Evolutionary conservation across 2,329 filamentous ascomycete genomes (phyloP).

Genomic region (Paradendryphiella salina): DNA sequence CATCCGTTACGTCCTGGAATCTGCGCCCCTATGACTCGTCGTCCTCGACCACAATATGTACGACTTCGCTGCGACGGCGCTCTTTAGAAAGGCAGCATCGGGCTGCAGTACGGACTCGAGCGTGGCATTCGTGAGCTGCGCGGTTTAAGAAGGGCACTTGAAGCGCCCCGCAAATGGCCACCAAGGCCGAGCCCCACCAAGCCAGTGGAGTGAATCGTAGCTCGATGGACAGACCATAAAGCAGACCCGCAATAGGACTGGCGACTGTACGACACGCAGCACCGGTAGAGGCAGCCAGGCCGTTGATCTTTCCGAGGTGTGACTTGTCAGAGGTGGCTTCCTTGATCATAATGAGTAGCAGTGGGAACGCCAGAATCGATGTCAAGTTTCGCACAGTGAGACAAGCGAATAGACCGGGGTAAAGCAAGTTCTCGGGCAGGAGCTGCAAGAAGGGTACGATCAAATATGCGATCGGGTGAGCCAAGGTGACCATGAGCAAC

Average conservation of each 20-base stretch:
- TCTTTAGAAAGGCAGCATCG: constrained; percentile 27
- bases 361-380: constrained; percentile 69
- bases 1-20: neutral
- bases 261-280: constrained; percentile 71
- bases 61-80: constrained; percentile 22
- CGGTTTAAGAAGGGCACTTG: constrained; percentile 61
- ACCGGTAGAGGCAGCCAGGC: constrained; percentile 71
- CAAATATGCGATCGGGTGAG: constrained; percentile 70
- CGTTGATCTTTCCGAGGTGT: constrained; percentile 71
- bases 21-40: constrained; percentile 5
- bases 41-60: constrained; percentile 36
- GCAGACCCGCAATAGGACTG: constrained; percentile 67
- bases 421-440: constrained; percentile 58
- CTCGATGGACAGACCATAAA: constrained; percentile 65
- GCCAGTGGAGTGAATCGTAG: constrained; percentile 63
- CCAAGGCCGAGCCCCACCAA: constrained; percentile 63
- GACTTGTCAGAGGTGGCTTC: constrained; percentile 67
- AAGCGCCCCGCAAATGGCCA: constrained; percentile 59
- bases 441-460: constrained; percentile 69
- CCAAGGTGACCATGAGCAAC: constrained; percentile 65
- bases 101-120: constrained; percentile 31
- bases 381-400: constrained; percentile 68
- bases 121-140: constrained; percentile 47
- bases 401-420: constrained; percentile 67
- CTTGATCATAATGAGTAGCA: constrained; percentile 72